Evolutionary conservation across 1,284 basidiomycete genomes (phyloP).

Genomic region (Pseudozyma tsukubaensis): DNA sequence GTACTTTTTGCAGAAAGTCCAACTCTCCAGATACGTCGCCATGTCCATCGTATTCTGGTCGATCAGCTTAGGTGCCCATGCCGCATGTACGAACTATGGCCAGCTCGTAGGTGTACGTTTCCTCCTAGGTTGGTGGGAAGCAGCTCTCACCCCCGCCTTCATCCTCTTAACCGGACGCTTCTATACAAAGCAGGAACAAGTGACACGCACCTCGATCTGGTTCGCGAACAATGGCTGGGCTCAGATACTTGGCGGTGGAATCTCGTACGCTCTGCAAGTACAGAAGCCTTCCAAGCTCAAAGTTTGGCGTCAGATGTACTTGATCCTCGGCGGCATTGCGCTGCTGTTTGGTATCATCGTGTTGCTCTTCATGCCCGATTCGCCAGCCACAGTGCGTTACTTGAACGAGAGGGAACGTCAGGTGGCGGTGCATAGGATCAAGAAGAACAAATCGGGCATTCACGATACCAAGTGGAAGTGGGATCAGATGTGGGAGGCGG

Average conservation of each 20-base stretch:
- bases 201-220: slow-evolving; percentile 55
- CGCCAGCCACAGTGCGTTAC: slow-evolving; percentile 48
- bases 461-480: slow-evolving; percentile 74
- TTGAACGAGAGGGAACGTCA: slow-evolving; percentile 72
- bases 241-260: slow-evolving; percentile 58
- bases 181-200: slow-evolving; percentile 56
- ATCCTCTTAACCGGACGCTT: slow-evolving; percentile 60
- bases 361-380: slow-evolving; percentile 51
- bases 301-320: slow-evolving; percentile 62
- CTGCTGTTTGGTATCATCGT: slow-evolving; percentile 50
- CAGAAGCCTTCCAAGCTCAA: slow-evolving; percentile 39
- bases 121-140: slow-evolving; percentile 66
- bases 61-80: slow-evolving; percentile 58
- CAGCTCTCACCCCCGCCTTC: slow-evolving; percentile 54
- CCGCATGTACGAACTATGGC: slow-evolving; percentile 55
- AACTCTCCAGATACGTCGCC: slow-evolving; percentile 62
- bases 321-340: slow-evolving; percentile 60
- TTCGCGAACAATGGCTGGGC: slow-evolving; percentile 61
- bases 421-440: slow-evolving; percentile 74
- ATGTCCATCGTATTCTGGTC: slow-evolving; percentile 70
- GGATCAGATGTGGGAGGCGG: slow-evolving; percentile 72
- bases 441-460: slow-evolving; percentile 73
- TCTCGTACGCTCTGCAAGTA: slow-evolving; percentile 56
- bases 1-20: slow-evolving; percentile 42
- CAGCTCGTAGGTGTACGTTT: slow-evolving; percentile 59